A percentile compares a stretch with the other conserved stretches of the same genome.
phyloP scores from a whole-genome alignment of 345 rosid species.

The Erucastrum elatum region DNA sequence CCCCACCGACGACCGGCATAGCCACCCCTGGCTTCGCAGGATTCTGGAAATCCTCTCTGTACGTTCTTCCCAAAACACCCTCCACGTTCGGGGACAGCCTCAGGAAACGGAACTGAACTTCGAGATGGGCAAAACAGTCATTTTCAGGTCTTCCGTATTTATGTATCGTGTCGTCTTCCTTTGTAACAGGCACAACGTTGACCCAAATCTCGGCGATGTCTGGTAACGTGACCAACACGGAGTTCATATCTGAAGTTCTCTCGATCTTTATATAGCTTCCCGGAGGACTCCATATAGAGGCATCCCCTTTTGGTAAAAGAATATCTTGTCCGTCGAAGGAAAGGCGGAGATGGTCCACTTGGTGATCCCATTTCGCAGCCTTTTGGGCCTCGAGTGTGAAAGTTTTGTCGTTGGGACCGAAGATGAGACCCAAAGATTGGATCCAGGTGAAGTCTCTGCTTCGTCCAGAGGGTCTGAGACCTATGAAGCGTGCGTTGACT shows the following conservation, averaged over 20 bases:
- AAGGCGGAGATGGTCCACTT: slow-evolving; percentile 55
- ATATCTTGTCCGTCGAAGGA: slow-evolving; percentile 47
- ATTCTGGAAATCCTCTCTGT: slow-evolving; percentile 55
- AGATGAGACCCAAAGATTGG: slow-evolving; percentile 55
- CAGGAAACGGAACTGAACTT: slow-evolving; percentile 58
- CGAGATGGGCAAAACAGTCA: slow-evolving; percentile 65
- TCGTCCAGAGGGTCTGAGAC: slow-evolving; percentile 53
- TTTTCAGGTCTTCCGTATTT: slow-evolving; percentile 51
- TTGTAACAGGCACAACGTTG: slow-evolving; percentile 61
- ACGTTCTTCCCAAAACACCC: slow-evolving; percentile 68
- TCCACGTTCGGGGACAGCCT: slow-evolving; percentile 54
- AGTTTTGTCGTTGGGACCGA: slow-evolving; percentile 35
- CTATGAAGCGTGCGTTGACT: slow-evolving; percentile 64
- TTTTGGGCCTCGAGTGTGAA: slow-evolving; percentile 58
- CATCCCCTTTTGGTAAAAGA: slow-evolving; percentile 44
- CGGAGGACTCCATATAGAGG: slow-evolving; percentile 49
- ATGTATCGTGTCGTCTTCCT: slow-evolving; percentile 60
- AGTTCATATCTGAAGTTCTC: slow-evolving; percentile 54
- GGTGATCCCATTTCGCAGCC: slow-evolving; percentile 51
- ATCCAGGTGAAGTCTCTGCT: slow-evolving; percentile 71
- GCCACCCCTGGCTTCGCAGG: slow-evolving; percentile 63
- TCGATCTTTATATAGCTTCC: slow-evolving; percentile 48
- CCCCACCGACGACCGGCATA: slow-evolving; percentile 62
- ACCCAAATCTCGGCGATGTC: slow-evolving; percentile 52
- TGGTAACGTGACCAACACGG: slow-evolving; percentile 42